Base-by-base conservation (phyloP, 225 moss, liverwort and hornwort genomes). In the Straminergon stramineum region DNA sequence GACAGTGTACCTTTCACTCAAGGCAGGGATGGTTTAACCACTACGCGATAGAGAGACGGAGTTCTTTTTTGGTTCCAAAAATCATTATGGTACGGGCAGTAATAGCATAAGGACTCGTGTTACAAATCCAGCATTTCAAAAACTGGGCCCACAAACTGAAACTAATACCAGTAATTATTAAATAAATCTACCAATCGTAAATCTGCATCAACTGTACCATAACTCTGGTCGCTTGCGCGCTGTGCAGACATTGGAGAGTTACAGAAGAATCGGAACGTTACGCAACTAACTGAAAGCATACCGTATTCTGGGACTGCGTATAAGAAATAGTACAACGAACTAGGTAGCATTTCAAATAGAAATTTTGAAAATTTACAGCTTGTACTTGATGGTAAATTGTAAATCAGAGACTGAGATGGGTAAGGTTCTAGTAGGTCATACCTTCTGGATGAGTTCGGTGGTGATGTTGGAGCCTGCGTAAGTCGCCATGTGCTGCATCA, bases 381-480 rank as follows among this genome's bases (percentile, higher is more conserved):
- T 17, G 61, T 45, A 52, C 74, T 60, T 43, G 26, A 12, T 45
- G 31, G 53, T 65, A 37, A 53, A 53, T 55, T 53, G 15, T 34
- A 75, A 62, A 26, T 10, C 63, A 77, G 58, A 79, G 61, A 75
- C 61, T 82, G 82, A 41, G 15, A 26, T 74, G 6, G 53, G 41
- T 30, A 19, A 52, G 7, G 75, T 41, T 28, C 31, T 65, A 51
- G 51, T 9, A 27, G 70, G 21, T 30, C 78, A 53, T 75, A 94
- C 94, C 92, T 92, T 94, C 85, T 94, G 93, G 58, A 94, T 92
- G 89, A 94, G 92, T 90, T 94, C 94, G 82, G 94, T 94, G 87
- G 93, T 94, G 92, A 94, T 93, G 87, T 90, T 94, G 37, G 93
- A 84, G 81, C 91, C 86, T 24, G 93, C 85, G 82, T 92, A 93